Evolutionary conservation across 208 protist species (phyloP).

Genomic region (Crithidia expoeki): DNA sequence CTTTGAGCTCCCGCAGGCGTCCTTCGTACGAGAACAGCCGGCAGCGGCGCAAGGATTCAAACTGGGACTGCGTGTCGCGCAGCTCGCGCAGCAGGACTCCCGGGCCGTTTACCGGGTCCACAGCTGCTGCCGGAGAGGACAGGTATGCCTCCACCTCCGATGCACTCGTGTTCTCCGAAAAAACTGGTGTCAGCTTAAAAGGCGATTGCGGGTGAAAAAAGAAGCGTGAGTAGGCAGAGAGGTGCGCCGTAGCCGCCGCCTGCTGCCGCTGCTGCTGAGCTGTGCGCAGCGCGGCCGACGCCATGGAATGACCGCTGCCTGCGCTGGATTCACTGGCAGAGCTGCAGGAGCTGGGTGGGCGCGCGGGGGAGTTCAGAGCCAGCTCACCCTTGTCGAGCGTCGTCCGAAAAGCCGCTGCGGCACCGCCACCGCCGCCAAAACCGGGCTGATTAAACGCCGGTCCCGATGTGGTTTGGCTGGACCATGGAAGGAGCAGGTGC

Average conservation of each 20-base stretch:
- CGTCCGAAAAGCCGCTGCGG: neutral
- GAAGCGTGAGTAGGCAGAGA: conserved; percentile 24
- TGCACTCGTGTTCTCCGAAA: neutral
- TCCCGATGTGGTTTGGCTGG: neutral
- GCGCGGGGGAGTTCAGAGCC: neutral
- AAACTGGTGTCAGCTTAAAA: neutral
- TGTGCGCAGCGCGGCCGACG: neutral
- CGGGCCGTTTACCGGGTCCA: conserved; percentile 9
- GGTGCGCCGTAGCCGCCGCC: conserved; percentile 6
- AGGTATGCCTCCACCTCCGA: neutral
- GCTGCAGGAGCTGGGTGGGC: conserved; percentile 4
- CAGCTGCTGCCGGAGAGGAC: conserved; percentile 1
- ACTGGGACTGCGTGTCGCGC: conserved; percentile 15
- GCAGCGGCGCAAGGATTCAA: conserved; percentile 21
- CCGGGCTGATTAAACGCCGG: neutral
- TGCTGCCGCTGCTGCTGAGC: conserved; percentile 24
- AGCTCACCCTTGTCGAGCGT: neutral
- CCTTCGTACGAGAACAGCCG: conserved; percentile 26
- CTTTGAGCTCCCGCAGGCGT: neutral
- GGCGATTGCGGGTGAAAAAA: conserved; percentile 22
- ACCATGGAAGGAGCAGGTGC: conserved; percentile 27
- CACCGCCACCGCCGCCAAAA: neutral
- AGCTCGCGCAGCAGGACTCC: conserved; percentile 13
- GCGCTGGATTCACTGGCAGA: neutral
- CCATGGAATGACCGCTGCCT: conserved; percentile 7